Conservation (phyloP, 2,329 filamentous ascomycete species). For the Penicillium sp. region DNA sequence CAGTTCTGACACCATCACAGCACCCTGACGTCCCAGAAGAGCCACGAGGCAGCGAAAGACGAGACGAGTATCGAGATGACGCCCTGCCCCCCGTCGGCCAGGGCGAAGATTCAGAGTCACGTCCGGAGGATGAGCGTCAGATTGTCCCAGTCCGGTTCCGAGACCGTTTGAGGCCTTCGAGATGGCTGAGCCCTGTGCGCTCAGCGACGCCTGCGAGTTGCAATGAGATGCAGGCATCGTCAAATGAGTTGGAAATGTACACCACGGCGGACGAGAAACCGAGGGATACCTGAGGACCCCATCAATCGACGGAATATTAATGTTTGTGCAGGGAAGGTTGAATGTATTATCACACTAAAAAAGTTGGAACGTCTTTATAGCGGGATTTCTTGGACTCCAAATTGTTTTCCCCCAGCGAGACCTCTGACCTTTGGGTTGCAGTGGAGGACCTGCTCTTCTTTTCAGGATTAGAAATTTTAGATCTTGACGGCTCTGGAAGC, state of each 20-base stretch:
- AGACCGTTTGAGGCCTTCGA: conserved; percentile 16
- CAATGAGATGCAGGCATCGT: conserved; percentile 4
- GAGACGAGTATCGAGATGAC: conserved; percentile 23
- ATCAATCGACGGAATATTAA: not conserved
- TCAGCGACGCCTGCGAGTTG: not conserved
- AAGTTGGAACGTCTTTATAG: conserved; percentile 46
- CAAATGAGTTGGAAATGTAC: not conserved
- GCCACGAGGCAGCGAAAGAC: conserved; percentile 30
- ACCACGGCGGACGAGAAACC: conserved; percentile 1
- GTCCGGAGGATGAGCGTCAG: conserved; percentile 31
- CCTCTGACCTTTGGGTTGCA: conserved; percentile 14
- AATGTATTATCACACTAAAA: conserved; percentile 35
- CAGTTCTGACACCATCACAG: conserved; percentile 32
- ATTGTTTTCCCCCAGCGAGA: conserved; percentile 16
- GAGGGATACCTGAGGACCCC: not conserved
- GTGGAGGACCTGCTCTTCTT: conserved; percentile 14
- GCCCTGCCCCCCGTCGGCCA: conserved; percentile 27
- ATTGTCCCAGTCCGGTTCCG: conserved; percentile 19
- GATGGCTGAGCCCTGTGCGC: conserved; percentile 10
- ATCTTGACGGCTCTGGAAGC: conserved; percentile 31
- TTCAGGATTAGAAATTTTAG: conserved; percentile 21
- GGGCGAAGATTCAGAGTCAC: conserved; percentile 29
- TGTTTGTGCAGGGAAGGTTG: not conserved
- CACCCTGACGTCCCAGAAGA: conserved; percentile 34
- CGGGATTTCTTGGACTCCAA: conserved; percentile 36